Base-by-base conservation (phyloP, 2,329 filamentous ascomycete genomes). In the Tolypocladium sp. region DNA sequence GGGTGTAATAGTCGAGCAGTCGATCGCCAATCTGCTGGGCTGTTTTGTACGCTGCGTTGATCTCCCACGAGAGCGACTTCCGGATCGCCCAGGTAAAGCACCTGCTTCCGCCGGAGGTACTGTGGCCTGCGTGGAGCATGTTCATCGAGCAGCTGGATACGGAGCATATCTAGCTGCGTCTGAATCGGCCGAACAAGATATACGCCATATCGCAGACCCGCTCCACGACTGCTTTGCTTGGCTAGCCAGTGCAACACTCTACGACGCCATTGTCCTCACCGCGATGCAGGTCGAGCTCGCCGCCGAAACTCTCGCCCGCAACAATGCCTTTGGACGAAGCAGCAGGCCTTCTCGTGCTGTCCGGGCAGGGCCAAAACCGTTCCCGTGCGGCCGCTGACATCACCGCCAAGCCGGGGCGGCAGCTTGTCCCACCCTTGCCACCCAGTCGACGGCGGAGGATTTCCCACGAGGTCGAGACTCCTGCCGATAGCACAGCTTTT, bases 281-380 rank as follows among this genome's bases (percentile, higher is more conserved):
- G 79, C 79, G 0, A 78, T 82, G 76, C 79, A 82, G 66, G 76
- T 80, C 15, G 77, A 76, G 0, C 65, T 80, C 13, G 70, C 71
- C 2, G 77, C 73, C 0, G 61, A 71, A 17, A 8, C 44, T 2
- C 69, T 79, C 1, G 55, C 53, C 0, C 61, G 67, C 0, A 76
- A 72, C 61, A n/a, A 60, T 0, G 58, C 63, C 0, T 83, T 82
- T n/a, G n/a, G n/a, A n/a, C n/a, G n/a, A n/a, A n/a, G n/a, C n/a
- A n/a, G n/a, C n/a, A n/a, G n/a, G n/a, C n/a, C n/a, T n/a, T n/a
- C n/a, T n/a, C n/a, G n/a, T n/a, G n/a, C n/a, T n/a, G n/a, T n/a
- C n/a, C n/a, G n/a, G n/a, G 12, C 44, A 49, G 35, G 17, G 35
- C 33, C 52, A 38, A 22, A 38, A 22, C n/a, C 10, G 52, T 6